Conservation (phyloP, 1,139 yeast genomes). For the Protomyces pachydermus region DNA sequence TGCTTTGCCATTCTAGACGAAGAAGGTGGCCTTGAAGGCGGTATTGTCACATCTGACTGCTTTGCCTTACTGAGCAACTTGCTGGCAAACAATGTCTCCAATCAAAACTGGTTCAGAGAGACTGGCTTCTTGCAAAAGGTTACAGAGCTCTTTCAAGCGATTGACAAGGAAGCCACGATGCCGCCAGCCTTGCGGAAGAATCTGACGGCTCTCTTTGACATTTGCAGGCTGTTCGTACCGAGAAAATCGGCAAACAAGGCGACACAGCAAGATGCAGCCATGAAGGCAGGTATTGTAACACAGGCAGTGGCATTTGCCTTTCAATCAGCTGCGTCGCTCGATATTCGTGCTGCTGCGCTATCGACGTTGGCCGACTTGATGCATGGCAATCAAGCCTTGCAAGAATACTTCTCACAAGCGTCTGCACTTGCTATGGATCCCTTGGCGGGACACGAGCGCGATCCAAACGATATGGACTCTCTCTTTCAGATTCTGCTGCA, state of each 20-base stretch:
- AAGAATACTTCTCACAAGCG: conserved; percentile 18
- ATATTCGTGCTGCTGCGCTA: conserved; percentile 21
- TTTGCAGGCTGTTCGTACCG: conserved; percentile 16
- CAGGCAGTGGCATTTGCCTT: conserved; percentile 20
- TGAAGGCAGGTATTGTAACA: conserved; percentile 18
- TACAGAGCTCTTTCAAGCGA: conserved; percentile 50
- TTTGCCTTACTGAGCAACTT: conserved; percentile 67
- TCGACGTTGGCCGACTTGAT: conserved; percentile 18
- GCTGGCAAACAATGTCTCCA: conserved; percentile 76
- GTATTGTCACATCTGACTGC: conserved; percentile 77
- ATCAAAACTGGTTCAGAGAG: conserved; percentile 83
- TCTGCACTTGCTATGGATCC: conserved; percentile 10
- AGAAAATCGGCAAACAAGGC: not conserved
- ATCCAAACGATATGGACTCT: conserved; percentile 6
- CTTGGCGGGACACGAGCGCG: not conserved
- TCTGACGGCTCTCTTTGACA: not conserved
- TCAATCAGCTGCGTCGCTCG: conserved; percentile 1
- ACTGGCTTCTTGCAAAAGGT: conserved; percentile 69
- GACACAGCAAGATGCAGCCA: conserved; percentile 18
- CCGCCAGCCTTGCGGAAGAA: not conserved
- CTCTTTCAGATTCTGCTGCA: conserved; percentile 13
- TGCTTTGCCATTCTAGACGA: conserved; percentile 70
- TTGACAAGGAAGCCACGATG: conserved; percentile 14
- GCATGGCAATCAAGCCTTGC: not conserved
- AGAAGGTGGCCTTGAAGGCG: conserved; percentile 88